These are phyloP conservation scores for Nephromyces sp. DNA, from an alignment of 169 alveolate genomes.

Conservation along the genomic window DNA sequence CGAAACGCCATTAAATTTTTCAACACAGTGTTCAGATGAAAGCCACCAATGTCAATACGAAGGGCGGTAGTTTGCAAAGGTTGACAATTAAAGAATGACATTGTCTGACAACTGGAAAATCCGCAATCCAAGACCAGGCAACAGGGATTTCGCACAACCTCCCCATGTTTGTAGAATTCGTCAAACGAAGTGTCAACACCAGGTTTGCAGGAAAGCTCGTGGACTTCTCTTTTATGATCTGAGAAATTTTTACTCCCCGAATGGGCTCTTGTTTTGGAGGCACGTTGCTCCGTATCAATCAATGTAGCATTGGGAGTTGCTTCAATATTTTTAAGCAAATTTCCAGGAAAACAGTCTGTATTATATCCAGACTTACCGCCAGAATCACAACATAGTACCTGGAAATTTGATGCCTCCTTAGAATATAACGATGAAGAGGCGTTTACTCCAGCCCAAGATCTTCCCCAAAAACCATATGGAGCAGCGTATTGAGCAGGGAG, in stretches of 20 bases:
- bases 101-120: conserved; percentile 54
- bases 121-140: conserved; percentile 73
- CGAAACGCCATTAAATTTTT: conserved; percentile 56
- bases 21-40: conserved; percentile 55
- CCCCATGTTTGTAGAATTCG: background rate
- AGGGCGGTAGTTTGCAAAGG: conserved; percentile 63
- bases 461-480: conserved; percentile 49
- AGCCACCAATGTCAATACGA: conserved; percentile 57
- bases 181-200: background rate
- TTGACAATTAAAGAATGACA: conserved; percentile 58
- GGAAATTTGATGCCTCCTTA: conserved; percentile 13
- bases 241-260: background rate
- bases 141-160: conserved; percentile 43
- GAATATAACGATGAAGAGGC: conserved; percentile 19
- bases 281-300: conserved; percentile 3
- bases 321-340: background rate
- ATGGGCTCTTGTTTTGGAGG: too few species aligned
- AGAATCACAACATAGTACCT: background rate
- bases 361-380: background rate
- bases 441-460: conserved; percentile 40
- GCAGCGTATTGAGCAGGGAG: conserved; percentile 63
- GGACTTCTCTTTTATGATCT: background rate
- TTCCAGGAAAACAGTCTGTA: background rate
- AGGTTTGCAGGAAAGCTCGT: background rate
- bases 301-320: background rate